Evolutionary conservation across 2,329 filamentous ascomycete genomes (phyloP).

Genomic region (Cordyceps fumosorosea): DNA sequence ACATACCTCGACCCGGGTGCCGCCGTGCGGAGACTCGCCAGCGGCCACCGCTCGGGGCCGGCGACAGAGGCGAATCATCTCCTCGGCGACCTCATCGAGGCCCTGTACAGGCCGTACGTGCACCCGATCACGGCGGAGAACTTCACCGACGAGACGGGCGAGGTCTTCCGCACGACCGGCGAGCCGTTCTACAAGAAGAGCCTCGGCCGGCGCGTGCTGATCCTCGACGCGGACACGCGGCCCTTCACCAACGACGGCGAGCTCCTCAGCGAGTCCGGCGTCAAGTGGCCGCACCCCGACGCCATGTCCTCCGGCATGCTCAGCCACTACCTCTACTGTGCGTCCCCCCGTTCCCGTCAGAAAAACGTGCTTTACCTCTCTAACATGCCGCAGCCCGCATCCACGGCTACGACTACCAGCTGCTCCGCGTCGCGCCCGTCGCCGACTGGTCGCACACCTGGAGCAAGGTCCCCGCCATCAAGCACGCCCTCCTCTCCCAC

Average conservation of each 20-base stretch:
- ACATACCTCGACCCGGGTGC: background rate
- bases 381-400: constrained; percentile 21
- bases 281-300: constrained; percentile 1
- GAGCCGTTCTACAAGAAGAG: constrained; percentile 2
- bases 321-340: constrained; percentile 4
- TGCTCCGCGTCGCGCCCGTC: constrained; percentile 36
- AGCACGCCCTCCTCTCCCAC: constrained; percentile 32
- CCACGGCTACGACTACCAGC: constrained; percentile 43
- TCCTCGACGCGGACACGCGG: constrained; percentile 1
- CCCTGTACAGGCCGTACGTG: background rate
- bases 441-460: constrained; percentile 37
- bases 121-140: background rate
- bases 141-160: background rate
- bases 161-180: background rate
- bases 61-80: background rate
- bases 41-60: background rate
- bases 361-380: too few species aligned
- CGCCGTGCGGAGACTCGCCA: background rate
- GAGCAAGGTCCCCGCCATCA: constrained; percentile 36
- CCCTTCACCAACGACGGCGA: background rate
- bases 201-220: background rate
- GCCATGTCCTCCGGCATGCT: constrained; percentile 3
- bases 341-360: background rate
- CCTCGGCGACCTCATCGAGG: background rate
- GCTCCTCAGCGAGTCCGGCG: background rate